phyloP scores from a whole-genome alignment of 352 stramenopile species.

The Hyaloperonospora arabidopsidis region DNA sequence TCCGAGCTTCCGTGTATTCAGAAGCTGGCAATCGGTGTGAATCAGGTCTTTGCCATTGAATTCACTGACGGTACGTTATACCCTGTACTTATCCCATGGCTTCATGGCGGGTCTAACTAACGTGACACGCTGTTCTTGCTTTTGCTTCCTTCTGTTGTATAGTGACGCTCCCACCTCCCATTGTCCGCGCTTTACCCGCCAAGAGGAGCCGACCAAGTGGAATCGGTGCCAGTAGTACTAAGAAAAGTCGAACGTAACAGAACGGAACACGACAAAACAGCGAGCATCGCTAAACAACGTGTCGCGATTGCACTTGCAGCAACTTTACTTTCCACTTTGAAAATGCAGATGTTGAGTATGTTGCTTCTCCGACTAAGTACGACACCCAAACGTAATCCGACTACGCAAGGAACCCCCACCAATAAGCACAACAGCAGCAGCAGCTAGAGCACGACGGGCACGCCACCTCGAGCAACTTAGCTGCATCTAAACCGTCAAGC shows the following conservation, averaged over 20 bases:
- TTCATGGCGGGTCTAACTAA: not conserved
- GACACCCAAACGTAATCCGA: too few relatives aligned
- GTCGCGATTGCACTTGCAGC: too few relatives aligned
- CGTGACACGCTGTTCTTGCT: not conserved
- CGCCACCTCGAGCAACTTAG: too few relatives aligned
- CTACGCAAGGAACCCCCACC: not conserved
- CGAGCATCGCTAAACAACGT: too few relatives aligned
- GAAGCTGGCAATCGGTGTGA: constrained; percentile 55
- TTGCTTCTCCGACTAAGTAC: too few relatives aligned
- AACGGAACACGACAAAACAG: not conserved
- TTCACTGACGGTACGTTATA: constrained; percentile 54
- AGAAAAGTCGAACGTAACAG: constrained; percentile 34
- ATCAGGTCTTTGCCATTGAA: constrained; percentile 73
- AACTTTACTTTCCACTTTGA: too few relatives aligned
- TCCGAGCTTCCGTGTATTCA: constrained; percentile 44
- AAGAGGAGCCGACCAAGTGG: constrained; percentile 20
- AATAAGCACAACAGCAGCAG: not conserved
- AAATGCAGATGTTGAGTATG: too few relatives aligned
- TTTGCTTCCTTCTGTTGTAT: not conserved
- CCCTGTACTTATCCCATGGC: not conserved
- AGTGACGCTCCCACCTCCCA: constrained; percentile 48
- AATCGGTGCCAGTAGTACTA: constrained; percentile 6
- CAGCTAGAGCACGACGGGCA: too few relatives aligned
- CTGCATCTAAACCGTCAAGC: constrained; percentile 14
- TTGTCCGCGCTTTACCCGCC: constrained; percentile 11